These are phyloP conservation scores for Microbotryum scabiosae DNA, from an alignment of 1,284 basidiomycete genomes.

Conservation along the genomic window DNA sequence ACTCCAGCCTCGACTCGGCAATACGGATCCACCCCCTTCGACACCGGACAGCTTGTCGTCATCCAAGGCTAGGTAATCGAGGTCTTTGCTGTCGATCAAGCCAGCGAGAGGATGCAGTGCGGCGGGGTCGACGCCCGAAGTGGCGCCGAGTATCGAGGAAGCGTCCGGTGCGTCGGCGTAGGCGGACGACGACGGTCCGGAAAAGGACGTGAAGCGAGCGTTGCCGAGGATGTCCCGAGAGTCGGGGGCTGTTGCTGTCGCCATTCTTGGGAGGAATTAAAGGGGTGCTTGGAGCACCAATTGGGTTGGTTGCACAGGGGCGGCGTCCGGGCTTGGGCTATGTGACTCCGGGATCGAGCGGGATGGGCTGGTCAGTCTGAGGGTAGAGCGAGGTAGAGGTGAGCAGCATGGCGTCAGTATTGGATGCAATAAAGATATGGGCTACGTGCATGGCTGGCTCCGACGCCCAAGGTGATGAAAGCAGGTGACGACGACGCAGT, in stretches of 20 bases:
- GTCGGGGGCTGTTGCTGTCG: conserved; percentile 12
- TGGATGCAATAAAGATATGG: too few species aligned
- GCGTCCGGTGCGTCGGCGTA: conserved; percentile 60
- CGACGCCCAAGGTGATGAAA: too few species aligned
- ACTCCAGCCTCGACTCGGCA: conserved; percentile 93
- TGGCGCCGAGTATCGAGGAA: conserved; percentile 58
- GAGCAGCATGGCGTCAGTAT: conserved; percentile 1
- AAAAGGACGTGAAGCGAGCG: conserved; percentile 17
- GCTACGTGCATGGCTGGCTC: too few species aligned
- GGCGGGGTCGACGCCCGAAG: conserved; percentile 75
- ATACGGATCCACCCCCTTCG: conserved; percentile 72
- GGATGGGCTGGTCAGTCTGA: not conserved
- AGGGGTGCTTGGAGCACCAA: not conserved
- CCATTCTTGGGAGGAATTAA: not conserved
- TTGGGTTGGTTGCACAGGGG: too few species aligned
- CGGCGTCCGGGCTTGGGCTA: too few species aligned
- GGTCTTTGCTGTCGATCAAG: conserved; percentile 55
- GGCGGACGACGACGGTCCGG: conserved; percentile 36
- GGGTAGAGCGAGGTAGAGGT: not conserved
- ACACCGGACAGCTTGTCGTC: conserved; percentile 84
- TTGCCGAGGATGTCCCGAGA: conserved; percentile 27
- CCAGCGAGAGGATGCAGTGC: conserved; percentile 83
- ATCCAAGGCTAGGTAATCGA: conserved; percentile 86
- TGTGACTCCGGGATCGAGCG: too few species aligned
- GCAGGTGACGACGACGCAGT: too few species aligned